Conservation (phyloP, 2,329 filamentous ascomycete genomes). For the Sphaerulina musiva region DNA sequence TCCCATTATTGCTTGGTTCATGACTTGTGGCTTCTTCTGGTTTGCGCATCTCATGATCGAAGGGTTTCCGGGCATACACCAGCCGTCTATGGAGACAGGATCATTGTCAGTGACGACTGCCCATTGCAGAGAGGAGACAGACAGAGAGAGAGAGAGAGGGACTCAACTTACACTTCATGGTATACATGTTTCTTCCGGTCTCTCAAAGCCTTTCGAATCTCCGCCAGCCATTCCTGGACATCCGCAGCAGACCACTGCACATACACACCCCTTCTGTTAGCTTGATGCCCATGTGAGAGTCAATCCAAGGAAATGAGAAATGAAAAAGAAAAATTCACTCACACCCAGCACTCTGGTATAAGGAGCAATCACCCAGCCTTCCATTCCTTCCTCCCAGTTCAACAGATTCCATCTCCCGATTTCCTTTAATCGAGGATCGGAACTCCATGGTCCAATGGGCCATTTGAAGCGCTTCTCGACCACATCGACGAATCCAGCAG, state of each 20-base stretch:
- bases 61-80: conserved; percentile 20
- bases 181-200: conserved; percentile 36
- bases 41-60: background rate
- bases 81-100: conserved; percentile 9
- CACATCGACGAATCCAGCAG: conserved; percentile 44
- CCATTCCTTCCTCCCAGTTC: conserved; percentile 39
- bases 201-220: conserved; percentile 30
- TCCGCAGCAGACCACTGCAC: conserved; percentile 32
- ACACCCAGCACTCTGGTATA: conserved; percentile 36
- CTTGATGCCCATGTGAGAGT: background rate
- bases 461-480: conserved; percentile 38
- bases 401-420: conserved; percentile 35
- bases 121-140: background rate
- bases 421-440: conserved; percentile 35
- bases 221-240: conserved; percentile 32
- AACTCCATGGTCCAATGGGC: conserved; percentile 40
- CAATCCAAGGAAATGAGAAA: background rate
- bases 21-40: background rate
- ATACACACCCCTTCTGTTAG: background rate
- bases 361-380: conserved; percentile 38
- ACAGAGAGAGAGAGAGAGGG: background rate
- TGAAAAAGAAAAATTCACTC: background rate
- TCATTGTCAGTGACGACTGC: background rate
- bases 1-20: background rate
- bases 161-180: conserved; percentile 34